Conservation (phyloP, 768 basidiomycete genomes). For the Auriscalpium microsporum region DNA sequence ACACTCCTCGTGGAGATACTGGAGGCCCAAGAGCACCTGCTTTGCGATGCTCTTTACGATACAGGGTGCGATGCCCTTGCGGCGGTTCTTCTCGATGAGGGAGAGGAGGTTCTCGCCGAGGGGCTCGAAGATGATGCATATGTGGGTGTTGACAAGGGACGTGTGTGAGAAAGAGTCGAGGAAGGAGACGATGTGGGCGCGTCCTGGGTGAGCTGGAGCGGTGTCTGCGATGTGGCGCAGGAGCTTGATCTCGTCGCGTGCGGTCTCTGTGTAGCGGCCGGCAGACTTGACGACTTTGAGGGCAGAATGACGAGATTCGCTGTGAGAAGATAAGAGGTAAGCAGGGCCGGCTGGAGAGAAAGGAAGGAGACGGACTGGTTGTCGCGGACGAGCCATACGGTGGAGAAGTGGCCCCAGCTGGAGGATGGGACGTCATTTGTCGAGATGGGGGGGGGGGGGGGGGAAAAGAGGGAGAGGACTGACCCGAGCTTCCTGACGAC, state of each 20-base stretch:
- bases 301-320: slow-evolving; percentile 71
- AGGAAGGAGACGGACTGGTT: slow-evolving; percentile 42
- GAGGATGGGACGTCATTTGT: slow-evolving; percentile 12
- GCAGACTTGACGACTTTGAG: slow-evolving; percentile 96
- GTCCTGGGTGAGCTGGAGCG: slow-evolving; percentile 71
- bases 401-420: slow-evolving; percentile 94
- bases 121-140: slow-evolving; percentile 89
- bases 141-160: slow-evolving; percentile 36
- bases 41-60: slow-evolving; percentile 81
- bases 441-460: not conserved
- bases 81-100: slow-evolving; percentile 69
- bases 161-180: slow-evolving; percentile 83
- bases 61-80: slow-evolving; percentile 72
- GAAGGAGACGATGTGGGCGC: slow-evolving; percentile 76
- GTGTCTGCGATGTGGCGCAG: slow-evolving; percentile 64
- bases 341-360: not conserved
- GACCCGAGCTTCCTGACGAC: slow-evolving; percentile 88
- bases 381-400: slow-evolving; percentile 87
- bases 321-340: slow-evolving; percentile 21
- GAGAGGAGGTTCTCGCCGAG: slow-evolving; percentile 72
- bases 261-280: slow-evolving; percentile 91
- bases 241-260: slow-evolving; percentile 92
- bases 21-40: slow-evolving; percentile 80
- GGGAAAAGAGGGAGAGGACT: slow-evolving; percentile 15
- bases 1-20: slow-evolving; percentile 90